A percentile compares a stretch with the other conserved stretches of the same genome.
These are phyloP conservation scores for Eudorina sp. DNA, from an alignment of 139 green algal species.

Conservation along the genomic window DNA sequence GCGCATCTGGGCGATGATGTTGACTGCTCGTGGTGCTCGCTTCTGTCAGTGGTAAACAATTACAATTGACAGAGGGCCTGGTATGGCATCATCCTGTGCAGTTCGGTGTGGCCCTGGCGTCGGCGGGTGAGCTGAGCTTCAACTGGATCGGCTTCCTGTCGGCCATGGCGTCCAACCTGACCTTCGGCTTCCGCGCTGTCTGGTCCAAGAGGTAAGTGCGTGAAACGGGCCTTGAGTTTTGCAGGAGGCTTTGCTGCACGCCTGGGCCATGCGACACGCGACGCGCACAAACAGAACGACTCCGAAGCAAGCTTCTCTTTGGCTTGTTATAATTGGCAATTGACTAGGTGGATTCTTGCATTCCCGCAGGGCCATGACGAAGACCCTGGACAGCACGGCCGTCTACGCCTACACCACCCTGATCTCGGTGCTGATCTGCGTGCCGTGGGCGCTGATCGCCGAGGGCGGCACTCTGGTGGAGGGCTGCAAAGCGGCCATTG, in stretches of 20 bases:
- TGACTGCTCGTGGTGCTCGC: too few relatives aligned
- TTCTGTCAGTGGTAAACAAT: too few relatives aligned
- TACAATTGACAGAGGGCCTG: too few relatives aligned
- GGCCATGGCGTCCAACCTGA: constrained; percentile 96
- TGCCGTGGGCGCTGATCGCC: constrained; percentile 85
- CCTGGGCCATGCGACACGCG: too few relatives aligned
- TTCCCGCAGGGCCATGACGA: constrained; percentile 83
- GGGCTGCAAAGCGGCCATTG: constrained; percentile 68
- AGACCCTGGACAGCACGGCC: constrained; percentile 88
- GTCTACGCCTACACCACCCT: constrained; percentile 99
- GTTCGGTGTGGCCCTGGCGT: constrained; percentile 88
- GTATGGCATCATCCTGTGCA: constrained; percentile 41
- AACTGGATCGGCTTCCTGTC: constrained; percentile 96
- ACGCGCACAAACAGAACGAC: too few relatives aligned
- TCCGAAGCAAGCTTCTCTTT: too few relatives aligned
- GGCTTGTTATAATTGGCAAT: not conserved
- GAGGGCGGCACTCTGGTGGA: constrained; percentile 80
- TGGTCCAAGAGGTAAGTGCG: constrained; percentile 92
- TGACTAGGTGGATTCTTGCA: not conserved
- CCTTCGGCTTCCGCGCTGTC: constrained; percentile 94
- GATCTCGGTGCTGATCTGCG: constrained; percentile 94
- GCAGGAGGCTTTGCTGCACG: too few relatives aligned
- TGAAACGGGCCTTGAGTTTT: too few relatives aligned
- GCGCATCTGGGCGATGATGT: too few relatives aligned
- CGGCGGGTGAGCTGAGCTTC: constrained; percentile 94